Evolutionary conservation across 805 yeast species (phyloP), one percentile per base, ranked within the genome.

Genomic region (Hyphopichia homilentoma): DNA sequence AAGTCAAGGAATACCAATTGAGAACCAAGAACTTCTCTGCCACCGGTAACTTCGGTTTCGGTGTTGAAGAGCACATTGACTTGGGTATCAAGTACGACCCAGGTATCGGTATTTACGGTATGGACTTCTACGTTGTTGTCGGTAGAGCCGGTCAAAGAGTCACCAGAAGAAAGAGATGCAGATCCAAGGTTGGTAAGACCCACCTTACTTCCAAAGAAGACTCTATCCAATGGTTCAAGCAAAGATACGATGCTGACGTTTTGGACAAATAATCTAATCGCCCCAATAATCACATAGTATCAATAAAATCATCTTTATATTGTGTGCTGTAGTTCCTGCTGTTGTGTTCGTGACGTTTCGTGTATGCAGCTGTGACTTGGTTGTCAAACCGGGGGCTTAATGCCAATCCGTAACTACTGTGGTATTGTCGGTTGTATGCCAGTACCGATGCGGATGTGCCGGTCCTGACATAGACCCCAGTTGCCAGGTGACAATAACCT

Each of bases 1-100:
- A 93, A 81, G 98, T 93, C 70, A 93, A 90, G 81, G 98, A 93
- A 80, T 93, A 88, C 79, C 97, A 93, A 79, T 84, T 93, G 69
- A 80, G 76, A 68, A 74, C 73, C 67, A 86, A 74, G 73, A 93
- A 93, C 94, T 93, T 93, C 81, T 86, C 96, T 62, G 87, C 79
- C 61, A 90, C 97, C 65, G 98, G 98, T 78, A 93, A 93, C 96
- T 93, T 93, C 65, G 98, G 98, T 80, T 93, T 93, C 83, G 98
- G 98, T 84, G 82, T 93, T 69, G 84, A 85, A 59, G 98, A 93
- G 81, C 98, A 93, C 82, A 93, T 93, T 63, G 98, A 93, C 74
- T 83, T 93, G 72, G 98, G 98, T 81, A 93, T 93, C 84, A 93
- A 93, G 81, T 93, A 93, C 79, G 98, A 93, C 75, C 98, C 98